Evolutionary conservation across 1,139 yeast species (phyloP), one percentile per base, ranked within the genome.

Genomic region (Geotrichum reessii): DNA sequence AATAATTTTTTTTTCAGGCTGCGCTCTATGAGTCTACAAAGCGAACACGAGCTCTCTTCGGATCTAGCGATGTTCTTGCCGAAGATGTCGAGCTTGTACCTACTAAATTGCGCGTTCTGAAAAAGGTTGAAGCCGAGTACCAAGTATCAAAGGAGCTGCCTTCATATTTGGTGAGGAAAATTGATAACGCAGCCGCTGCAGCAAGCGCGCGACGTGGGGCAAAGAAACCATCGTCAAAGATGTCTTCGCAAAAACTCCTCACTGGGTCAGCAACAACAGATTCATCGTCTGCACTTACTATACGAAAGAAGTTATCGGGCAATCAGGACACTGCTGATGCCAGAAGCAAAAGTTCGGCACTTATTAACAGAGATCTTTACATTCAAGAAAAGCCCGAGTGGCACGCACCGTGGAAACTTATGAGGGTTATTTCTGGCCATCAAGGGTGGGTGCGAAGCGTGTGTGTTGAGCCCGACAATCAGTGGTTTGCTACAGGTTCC

Each of bases 401-500:
- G 80, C 81, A 81, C 67, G 80, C 82, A 0, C 81, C 83, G 0
- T 91, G 96, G 95, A 81, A 82, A 64, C 78, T 90, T 3, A 78
- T 78, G 69, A 77, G 89, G 58, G 91, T 93, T 1, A 78, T 93
- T 1, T 84, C 89, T 0, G 99, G 98, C 2, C 99, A 95, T 69
- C 79, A 81, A 51, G 99, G 99, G 0, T 92, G 98, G 95, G 92
- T 95, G 0, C 78, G 96, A 52, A 78, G 90, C 27, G 77, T 91
- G 1, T 79, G 86, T 8, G 81, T 89, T 8, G 99, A 93, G 62
- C 96, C 96, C 0, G 86, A 87, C 52, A 92, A 92, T 70, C 81
- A 84, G 65, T 93, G 95, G 91, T 93, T 89, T 73, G 96, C 85
- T 2, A 86, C 97, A 0, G 99, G 98, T 0, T 85, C 96, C 1